Evolutionary conservation across 2,329 filamentous ascomycete species (phyloP).

Genomic region (Shiraia bambusicola): DNA sequence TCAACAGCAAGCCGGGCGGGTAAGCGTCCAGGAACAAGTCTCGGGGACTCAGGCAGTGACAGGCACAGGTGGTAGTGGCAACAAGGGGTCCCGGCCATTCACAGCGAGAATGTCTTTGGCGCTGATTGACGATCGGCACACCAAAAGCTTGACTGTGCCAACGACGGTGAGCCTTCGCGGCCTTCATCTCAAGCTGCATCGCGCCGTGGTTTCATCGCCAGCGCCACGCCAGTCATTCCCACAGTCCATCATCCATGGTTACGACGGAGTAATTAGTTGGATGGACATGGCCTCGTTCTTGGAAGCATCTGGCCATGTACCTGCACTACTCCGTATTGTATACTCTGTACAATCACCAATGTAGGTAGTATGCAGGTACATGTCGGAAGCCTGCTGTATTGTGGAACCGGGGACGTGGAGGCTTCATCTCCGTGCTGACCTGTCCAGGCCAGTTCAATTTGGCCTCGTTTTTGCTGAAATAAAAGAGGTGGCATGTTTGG

Average conservation of each 20-base stretch:
- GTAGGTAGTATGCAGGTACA: no score
- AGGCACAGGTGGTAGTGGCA: conserved; percentile 11
- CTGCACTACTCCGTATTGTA: no score
- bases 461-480: neutral
- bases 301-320: no score
- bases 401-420: neutral
- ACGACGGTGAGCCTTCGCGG: no score
- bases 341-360: no score
- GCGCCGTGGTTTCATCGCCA: conserved; percentile 32
- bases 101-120: conserved; percentile 9
- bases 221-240: conserved; percentile 12
- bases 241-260: no score
- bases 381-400: neutral
- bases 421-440: no score
- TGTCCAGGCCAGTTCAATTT: no score
- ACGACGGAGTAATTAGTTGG: no score
- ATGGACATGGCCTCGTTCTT: no score
- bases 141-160: conserved; percentile 28
- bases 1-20: conserved; percentile 18
- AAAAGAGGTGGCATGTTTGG: no score
- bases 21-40: conserved; percentile 22
- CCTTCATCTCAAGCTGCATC: conserved; percentile 1
- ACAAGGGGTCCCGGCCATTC: conserved; percentile 11
- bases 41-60: no score
- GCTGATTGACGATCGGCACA: conserved; percentile 22